Percentiles rank a stretch among this genome's conserved stretches.
Evolutionary conservation across 75 land plant genomes (phyloP).

Genomic region (Pseudotsuga menziesii): DNA sequence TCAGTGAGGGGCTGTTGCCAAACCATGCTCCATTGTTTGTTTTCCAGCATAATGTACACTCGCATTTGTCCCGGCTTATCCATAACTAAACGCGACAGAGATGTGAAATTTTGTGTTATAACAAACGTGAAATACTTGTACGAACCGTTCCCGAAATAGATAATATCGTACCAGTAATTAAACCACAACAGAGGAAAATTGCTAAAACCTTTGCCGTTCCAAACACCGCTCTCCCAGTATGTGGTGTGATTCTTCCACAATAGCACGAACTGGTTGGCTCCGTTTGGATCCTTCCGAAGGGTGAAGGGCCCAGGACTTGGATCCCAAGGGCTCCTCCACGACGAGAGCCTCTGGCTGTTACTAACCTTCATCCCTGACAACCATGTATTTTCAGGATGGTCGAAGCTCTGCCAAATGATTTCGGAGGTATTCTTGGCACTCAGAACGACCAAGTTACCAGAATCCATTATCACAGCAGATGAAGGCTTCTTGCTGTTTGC

Average conservation of each 20-base stretch:
- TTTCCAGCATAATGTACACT: background rate
- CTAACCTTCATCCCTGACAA: background rate
- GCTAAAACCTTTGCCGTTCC: constrained; percentile 19
- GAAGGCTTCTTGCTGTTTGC: too few relatives aligned
- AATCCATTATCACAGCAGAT: too few relatives aligned
- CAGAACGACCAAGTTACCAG: constrained; percentile 42
- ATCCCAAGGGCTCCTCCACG: constrained; percentile 32
- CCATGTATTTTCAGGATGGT: background rate
- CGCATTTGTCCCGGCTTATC: background rate
- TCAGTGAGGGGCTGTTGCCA: background rate
- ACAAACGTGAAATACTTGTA: background rate
- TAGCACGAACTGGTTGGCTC: constrained; percentile 6
- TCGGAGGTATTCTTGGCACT: background rate
- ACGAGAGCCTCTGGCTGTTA: constrained; percentile 11
- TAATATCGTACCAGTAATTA: background rate
- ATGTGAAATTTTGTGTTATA: background rate
- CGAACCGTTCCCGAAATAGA: constrained; percentile 9
- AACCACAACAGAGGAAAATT: background rate
- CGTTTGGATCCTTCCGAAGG: constrained; percentile 5
- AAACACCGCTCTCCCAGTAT: constrained; percentile 7
- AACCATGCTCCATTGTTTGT: constrained; percentile 9
- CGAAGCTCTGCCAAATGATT: too few relatives aligned
- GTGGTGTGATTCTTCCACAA: background rate
- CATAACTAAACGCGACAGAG: background rate
- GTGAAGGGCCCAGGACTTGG: constrained; percentile 29